Evolutionary conservation across 441 rosid genomes (phyloP).

Genomic region (Theobroma grandiflorum): DNA sequence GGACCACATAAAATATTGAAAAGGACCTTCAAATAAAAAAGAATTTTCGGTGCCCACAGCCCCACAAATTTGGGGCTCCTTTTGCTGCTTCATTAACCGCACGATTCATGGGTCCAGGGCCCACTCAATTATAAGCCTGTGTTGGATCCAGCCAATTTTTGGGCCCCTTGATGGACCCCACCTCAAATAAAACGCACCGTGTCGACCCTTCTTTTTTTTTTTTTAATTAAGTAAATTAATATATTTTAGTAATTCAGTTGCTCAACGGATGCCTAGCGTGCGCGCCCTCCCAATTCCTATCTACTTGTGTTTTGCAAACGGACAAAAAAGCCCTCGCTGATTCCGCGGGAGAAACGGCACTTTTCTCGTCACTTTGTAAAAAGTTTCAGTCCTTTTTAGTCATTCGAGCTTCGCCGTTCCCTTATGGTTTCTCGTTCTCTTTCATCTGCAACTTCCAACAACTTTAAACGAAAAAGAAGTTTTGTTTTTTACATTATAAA

Average conservation of each 20-base stretch:
- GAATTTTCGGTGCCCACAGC: too few relatives aligned
- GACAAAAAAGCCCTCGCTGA: conserved; percentile 11
- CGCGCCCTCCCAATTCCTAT: conserved; percentile 8
- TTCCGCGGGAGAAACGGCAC: background rate
- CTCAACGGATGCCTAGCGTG: conserved; percentile 14
- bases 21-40: too few relatives aligned
- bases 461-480: background rate
- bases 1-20: too few relatives aligned
- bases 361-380: background rate
- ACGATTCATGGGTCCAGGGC: background rate
- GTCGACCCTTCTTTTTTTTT: background rate
- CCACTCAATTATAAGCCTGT: background rate
- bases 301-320: background rate
- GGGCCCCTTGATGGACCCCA: background rate
- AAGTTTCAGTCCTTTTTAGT: conserved; percentile 6
- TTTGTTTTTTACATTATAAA: background rate
- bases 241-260: background rate
- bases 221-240: background rate
- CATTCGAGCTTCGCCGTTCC: background rate
- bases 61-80: too few relatives aligned
- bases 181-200: background rate
- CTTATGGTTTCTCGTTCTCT: background rate
- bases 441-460: conserved; percentile 17
- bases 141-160: background rate
- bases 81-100: too few relatives aligned